phyloP scores from a whole-genome alignment of 2,329 filamentous ascomycete species.

The Curvularia sp. region DNA sequence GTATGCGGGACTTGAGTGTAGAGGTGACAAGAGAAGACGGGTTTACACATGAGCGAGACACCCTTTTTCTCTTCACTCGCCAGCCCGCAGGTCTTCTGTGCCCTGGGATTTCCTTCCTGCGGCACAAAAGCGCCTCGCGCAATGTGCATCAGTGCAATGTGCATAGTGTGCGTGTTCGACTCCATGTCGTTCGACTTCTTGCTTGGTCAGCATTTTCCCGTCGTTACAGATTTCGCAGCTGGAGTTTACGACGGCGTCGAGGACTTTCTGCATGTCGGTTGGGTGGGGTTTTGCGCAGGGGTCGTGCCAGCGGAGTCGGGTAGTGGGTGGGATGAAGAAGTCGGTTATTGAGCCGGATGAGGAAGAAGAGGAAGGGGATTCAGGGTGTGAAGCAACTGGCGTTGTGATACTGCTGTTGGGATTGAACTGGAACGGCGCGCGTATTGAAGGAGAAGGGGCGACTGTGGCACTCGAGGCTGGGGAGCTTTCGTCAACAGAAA shows the following conservation, averaged over 20 bases:
- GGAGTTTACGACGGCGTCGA: conserved; percentile 22
- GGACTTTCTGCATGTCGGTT: conserved; percentile 22
- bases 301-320: conserved; percentile 36
- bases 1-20: too few relatives aligned
- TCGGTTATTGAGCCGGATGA: conserved; percentile 12
- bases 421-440: conserved; percentile 29
- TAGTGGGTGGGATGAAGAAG: conserved; percentile 35
- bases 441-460: neutral
- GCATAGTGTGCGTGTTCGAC: conserved; percentile 37
- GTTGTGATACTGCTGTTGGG: conserved; percentile 10
- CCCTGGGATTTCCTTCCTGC: conserved; percentile 7
- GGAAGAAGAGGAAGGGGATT: neutral
- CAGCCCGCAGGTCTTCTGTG: conserved; percentile 3
- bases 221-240: conserved; percentile 34
- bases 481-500: neutral
- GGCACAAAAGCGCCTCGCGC: conserved; percentile 38
- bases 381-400: neutral
- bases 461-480: conserved; percentile 3
- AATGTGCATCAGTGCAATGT: conserved; percentile 24
- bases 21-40: too few relatives aligned
- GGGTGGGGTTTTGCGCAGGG: conserved; percentile 19
- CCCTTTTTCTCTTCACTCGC: neutral
- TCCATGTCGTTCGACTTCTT: conserved; percentile 34
- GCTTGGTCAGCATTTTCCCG: conserved; percentile 34
- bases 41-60: too few relatives aligned